Evolutionary conservation across 202 grass and related monocot species (phyloP).

Genomic region (Schoenoplectus tabernaemontani): DNA sequence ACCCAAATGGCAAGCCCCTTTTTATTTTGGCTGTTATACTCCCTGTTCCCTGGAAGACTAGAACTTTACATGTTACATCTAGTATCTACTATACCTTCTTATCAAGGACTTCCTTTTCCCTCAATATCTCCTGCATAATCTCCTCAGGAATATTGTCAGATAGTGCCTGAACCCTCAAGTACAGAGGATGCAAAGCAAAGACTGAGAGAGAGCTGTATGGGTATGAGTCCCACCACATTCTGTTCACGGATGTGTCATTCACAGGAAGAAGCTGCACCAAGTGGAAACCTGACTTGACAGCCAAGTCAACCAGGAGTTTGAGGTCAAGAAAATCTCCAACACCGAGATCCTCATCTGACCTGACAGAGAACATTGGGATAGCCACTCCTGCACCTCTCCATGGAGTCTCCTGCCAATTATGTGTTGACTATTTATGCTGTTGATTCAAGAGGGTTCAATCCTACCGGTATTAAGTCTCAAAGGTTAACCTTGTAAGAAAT

Average conservation of each 20-base stretch:
- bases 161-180: slow-evolving; percentile 88
- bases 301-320: slow-evolving; percentile 93
- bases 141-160: slow-evolving; percentile 71
- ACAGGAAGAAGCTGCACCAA: slow-evolving; percentile 92
- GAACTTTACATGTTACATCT: background rate
- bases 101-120: slow-evolving; percentile 53
- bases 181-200: slow-evolving; percentile 86
- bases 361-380: slow-evolving; percentile 85
- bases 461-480: background rate
- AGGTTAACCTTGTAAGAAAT: background rate
- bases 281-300: slow-evolving; percentile 87
- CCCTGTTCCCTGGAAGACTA: background rate
- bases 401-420: slow-evolving; percentile 56
- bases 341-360: slow-evolving; percentile 76
- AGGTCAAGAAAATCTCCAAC: slow-evolving; percentile 98
- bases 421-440: slow-evolving; percentile 26
- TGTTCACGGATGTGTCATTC: slow-evolving; percentile 88
- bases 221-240: slow-evolving; percentile 99
- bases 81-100: slow-evolving; percentile 52
- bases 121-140: slow-evolving; percentile 82
- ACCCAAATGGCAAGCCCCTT: background rate
- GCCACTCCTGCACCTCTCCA: slow-evolving; percentile 98
- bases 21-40: background rate
- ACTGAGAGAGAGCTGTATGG: slow-evolving; percentile 97
- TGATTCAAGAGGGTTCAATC: background rate